Evolutionary conservation across 2,329 filamentous ascomycete genomes (phyloP), one percentile per base, ranked within the genome.

Genomic region (Aspergillus brunneoviolaceus): DNA sequence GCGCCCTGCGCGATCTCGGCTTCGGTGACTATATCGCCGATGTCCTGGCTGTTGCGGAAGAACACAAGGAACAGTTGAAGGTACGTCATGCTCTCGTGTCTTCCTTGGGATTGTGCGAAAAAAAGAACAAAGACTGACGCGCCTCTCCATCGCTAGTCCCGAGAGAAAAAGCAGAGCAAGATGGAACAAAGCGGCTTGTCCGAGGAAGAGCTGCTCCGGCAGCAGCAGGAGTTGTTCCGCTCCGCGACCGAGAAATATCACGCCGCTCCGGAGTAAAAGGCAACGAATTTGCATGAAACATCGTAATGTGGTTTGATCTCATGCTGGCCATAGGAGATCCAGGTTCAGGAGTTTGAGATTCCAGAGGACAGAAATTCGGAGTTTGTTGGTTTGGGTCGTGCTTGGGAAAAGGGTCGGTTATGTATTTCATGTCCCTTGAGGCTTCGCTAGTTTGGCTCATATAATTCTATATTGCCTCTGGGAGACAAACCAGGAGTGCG

Each of bases 91-190:
- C 33, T 12, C 12, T 12, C n/a, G 4, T 31, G 23, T n/a, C 11
- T n/a, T 10, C 12, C n/a, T 9, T 14, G 5, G 39, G 11, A 16
- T 6, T 14, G 9, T 47, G 12, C 9, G 27, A 29, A 29, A 29
- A 29, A 27, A 9, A 10, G 7, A 29, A n/a, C 1, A 23, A 23
- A 16, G 11, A 56, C 35, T 63, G 12, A 49, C 39, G 1, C 16
- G 7, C 23, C 45, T 55, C 58, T 42, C 57, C 19, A 6, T 45
- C 14, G 16, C 62, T 71, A 96, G 92, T 91, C 90, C 31, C 90
- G 94, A 51, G 95, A 99, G 79, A 96, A 96, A 83, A 96, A 97
- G 78, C 90, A 93, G 65, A 96, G 93, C 77, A 98, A 98, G 80
- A 92, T 98, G 72, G 94, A 96, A 70, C 90, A 95, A 74, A 96